Evolutionary conservation across 164 flowering plant genomes (phyloP).

Genomic region (Liriodendron chinense): DNA sequence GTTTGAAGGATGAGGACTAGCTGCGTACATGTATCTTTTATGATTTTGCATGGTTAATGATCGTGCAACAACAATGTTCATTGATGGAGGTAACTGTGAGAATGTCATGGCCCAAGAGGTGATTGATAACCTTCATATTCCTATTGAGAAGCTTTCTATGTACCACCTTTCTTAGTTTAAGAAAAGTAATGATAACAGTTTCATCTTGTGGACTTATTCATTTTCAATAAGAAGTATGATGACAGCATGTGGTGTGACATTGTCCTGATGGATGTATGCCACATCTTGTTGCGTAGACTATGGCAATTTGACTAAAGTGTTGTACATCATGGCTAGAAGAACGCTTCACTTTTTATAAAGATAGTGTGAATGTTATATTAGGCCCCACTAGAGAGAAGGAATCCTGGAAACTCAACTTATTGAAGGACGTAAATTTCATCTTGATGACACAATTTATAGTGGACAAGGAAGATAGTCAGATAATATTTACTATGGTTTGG

Average conservation of each 20-base stretch:
- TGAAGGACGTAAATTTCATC: neutral
- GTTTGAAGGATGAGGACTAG: neutral
- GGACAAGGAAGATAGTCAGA: neutral
- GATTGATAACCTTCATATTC: no score
- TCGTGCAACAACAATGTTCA: neutral
- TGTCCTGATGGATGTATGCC: no score
- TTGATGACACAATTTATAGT: neutral
- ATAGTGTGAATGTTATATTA: neutral
- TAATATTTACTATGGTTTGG: no score
- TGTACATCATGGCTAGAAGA: neutral
- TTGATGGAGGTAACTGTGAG: no score
- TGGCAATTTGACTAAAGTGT: neutral
- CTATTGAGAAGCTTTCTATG: no score
- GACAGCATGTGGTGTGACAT: constrained; percentile 10
- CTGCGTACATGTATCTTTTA: neutral
- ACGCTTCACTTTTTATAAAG: neutral
- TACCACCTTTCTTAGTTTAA: no score
- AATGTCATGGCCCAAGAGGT: no score
- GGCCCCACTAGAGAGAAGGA: neutral
- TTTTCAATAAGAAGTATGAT: constrained; percentile 12
- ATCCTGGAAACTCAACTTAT: neutral
- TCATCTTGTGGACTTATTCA: neutral
- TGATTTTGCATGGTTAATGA: neutral
- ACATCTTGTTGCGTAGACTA: neutral
- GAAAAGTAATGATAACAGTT: neutral